Conservation (phyloP, 208 protist species). For the Leishmania lainsoni region DNA sequence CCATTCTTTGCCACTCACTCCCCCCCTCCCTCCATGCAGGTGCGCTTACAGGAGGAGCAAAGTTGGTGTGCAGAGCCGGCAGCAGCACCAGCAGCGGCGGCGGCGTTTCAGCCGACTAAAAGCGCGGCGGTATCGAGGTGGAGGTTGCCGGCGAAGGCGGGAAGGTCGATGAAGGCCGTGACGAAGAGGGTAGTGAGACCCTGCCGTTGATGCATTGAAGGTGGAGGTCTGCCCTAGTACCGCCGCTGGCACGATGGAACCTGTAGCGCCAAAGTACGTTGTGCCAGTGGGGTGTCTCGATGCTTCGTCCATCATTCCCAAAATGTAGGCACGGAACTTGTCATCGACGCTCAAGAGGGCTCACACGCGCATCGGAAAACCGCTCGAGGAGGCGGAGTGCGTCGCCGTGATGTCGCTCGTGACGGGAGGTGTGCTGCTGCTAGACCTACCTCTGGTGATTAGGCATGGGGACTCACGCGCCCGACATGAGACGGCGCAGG, state of each 20-base stretch:
- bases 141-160: background rate
- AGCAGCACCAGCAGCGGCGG: background rate
- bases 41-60: background rate
- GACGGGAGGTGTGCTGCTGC: background rate
- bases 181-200: background rate
- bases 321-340: background rate
- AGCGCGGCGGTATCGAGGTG: background rate
- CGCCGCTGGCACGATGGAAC: background rate
- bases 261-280: background rate
- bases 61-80: background rate
- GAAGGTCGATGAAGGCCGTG: background rate
- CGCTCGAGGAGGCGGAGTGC: background rate
- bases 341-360: background rate
- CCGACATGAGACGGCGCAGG: conserved; percentile 24
- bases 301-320: background rate
- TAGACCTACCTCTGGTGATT: conserved; percentile 7
- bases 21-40: background rate
- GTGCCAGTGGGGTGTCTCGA: background rate
- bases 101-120: background rate
- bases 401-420: background rate
- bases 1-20: conserved; percentile 10
- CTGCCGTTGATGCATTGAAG: background rate
- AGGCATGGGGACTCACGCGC: conserved; percentile 15
- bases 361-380: background rate
- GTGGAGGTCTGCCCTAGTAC: background rate